Evolutionary conservation across 495 filamentous ascomycete genomes (phyloP).

Genomic region (Neurospora terricola): DNA sequence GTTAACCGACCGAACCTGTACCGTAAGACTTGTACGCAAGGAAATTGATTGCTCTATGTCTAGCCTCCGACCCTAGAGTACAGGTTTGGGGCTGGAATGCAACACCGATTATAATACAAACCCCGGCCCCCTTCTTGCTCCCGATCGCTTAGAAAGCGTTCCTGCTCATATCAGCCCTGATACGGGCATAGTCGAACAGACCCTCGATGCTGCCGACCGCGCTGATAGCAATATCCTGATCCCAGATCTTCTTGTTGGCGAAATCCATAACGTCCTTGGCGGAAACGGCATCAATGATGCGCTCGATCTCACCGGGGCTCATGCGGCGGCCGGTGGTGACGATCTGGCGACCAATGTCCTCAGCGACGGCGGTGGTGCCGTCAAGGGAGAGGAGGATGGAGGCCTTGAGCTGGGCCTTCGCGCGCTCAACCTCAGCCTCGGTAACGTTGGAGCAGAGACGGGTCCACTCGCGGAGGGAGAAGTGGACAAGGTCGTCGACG

Average conservation of each 20-base stretch:
- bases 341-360: constrained; percentile 97
- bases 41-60: constrained; percentile 26
- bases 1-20: not conserved
- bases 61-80: constrained; percentile 27
- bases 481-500: constrained; percentile 94
- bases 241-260: constrained; percentile 84
- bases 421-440: constrained; percentile 88
- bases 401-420: constrained; percentile 98
- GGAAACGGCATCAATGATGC: constrained; percentile 73
- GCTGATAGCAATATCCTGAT: constrained; percentile 88
- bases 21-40: not conserved
- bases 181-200: constrained; percentile 77
- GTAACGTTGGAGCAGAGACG: constrained; percentile 79
- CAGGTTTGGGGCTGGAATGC: constrained; percentile 19
- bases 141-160: constrained; percentile 38
- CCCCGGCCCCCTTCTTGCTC: constrained; percentile 6
- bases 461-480: constrained; percentile 95
- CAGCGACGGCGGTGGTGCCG: constrained; percentile 91
- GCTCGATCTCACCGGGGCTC: constrained; percentile 88
- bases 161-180: constrained; percentile 83
- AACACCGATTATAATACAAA: constrained; percentile 30
- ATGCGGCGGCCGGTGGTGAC: constrained; percentile 91
- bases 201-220: constrained; percentile 91
- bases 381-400: constrained; percentile 94
- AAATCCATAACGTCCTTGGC: constrained; percentile 97